A percentile compares a stretch with the other conserved stretches of the same genome.
Evolutionary conservation across 495 filamentous ascomycete species (phyloP).

Genomic region (Delitschia confertaspora): DNA sequence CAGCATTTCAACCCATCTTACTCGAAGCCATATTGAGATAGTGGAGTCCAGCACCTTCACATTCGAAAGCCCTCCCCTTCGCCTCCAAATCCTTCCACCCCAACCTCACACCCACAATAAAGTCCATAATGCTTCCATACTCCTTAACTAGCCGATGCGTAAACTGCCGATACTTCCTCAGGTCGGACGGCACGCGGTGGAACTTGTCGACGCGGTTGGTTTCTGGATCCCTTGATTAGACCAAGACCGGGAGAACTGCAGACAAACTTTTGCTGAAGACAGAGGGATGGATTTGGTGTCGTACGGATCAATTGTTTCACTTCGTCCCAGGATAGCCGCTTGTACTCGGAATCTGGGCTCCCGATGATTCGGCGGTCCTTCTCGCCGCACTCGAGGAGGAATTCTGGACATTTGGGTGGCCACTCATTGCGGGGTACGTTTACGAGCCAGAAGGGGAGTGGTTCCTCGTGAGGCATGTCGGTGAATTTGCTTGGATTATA

Average conservation of each 20-base stretch:
- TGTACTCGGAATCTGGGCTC: constrained; percentile 55
- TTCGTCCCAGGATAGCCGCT: constrained; percentile 50
- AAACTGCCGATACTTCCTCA: constrained; percentile 63
- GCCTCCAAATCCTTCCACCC: constrained; percentile 50
- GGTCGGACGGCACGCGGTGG: constrained; percentile 61
- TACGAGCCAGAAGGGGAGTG: constrained; percentile 65
- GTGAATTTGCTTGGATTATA: too few species aligned
- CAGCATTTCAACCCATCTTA: neutral
- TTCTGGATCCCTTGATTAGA: too few species aligned
- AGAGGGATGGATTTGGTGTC: neutral
- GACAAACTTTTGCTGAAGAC: too few species aligned
- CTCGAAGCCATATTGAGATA: neutral
- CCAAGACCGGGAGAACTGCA: neutral
- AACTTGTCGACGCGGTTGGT: constrained; percentile 64
- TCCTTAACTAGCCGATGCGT: constrained; percentile 51
- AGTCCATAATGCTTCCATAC: constrained; percentile 66
- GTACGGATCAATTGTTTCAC: constrained; percentile 53
- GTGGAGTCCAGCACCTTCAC: constrained; percentile 35
- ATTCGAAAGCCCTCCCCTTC: constrained; percentile 42
- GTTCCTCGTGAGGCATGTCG: constrained; percentile 26
- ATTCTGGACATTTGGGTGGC: constrained; percentile 58
- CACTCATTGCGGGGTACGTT: constrained; percentile 58
- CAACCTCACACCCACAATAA: constrained; percentile 57
- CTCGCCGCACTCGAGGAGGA: constrained; percentile 46
- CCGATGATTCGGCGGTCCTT: constrained; percentile 55